Evolutionary conservation across 305 asterid genomes (phyloP), one percentile per base, ranked within the genome.

Genomic region (Ajuga reptans): DNA sequence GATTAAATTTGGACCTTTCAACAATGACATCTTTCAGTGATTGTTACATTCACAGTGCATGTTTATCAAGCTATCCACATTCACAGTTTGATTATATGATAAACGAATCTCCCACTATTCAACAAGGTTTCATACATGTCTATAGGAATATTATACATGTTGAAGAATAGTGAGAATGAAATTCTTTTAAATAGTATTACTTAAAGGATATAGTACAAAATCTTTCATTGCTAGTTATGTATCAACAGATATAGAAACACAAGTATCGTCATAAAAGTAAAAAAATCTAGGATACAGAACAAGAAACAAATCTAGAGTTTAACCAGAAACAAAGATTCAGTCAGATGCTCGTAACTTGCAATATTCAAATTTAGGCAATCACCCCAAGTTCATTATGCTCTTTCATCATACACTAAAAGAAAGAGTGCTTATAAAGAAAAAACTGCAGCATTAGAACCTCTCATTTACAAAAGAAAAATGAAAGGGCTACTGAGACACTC

Each of bases 21-120:
- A 56, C 51, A 62, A 70, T 41, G 27, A 56, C 50, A 71, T 55
- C 62, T 55, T 18, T 43, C 65, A 58, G 45, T 3, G 17, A 17
- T 31, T 12, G 52, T n/a, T 46, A 46, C 18, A 5, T 46, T 46
- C 11, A 46, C 52, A 46, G 18, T n/a, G 6, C 17, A 9, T 4
- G 36, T n/a, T 50, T 3, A 65, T 46, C 46, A 14, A 50, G 66
- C 68, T 18, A 21, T 45, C 36, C 15, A 46, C 11, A 15, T 5
- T 31, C 46, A 47, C 33, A 50, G 41, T 36, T 10, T 31, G 7
- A 73, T 33, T 43, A 53, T 64, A 54, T 55, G 27, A 36, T 66
- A 2, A 12, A 33, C 21, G 31, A 53, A 24, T 18, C 29, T 43
- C 24, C 24, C 5, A 8, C 39, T 5, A 37, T n/a, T 51, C 16